Evolutionary conservation across 2,329 filamentous ascomycete genomes (phyloP).

Genomic region (Fusarium domesticum): DNA sequence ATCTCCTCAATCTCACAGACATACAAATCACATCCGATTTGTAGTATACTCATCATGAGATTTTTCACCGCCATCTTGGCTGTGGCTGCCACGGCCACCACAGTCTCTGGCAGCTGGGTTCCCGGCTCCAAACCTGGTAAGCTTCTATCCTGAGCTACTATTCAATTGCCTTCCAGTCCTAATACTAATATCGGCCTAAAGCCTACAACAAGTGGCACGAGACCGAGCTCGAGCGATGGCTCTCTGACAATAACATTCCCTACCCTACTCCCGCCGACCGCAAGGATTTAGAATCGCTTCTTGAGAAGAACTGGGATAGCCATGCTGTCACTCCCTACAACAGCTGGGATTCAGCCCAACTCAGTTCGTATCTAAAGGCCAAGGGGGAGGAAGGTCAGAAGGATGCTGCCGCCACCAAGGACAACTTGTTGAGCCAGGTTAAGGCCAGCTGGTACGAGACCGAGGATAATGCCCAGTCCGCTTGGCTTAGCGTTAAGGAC

Average conservation of each 20-base stretch:
- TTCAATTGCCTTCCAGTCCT: too few species aligned
- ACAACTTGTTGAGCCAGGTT: constrained; percentile 66
- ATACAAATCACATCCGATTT: not conserved
- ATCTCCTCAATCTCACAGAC: not conserved
- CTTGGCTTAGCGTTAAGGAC: constrained; percentile 71
- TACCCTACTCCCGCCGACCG: constrained; percentile 89
- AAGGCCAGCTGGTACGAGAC: constrained; percentile 75
- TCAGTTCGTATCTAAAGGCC: constrained; percentile 63
- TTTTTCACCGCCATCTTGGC: constrained; percentile 68
- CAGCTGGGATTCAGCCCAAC: constrained; percentile 69
- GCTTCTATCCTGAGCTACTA: constrained; percentile 37
- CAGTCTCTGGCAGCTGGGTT: constrained; percentile 77
- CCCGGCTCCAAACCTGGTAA: constrained; percentile 70
- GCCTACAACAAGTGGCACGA: constrained; percentile 99
- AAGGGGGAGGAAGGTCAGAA: constrained; percentile 70
- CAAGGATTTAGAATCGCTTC: constrained; percentile 88
- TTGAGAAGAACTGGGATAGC: constrained; percentile 84
- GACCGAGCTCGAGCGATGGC: constrained; percentile 95
- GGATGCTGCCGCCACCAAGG: constrained; percentile 64
- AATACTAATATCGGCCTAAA: too few species aligned
- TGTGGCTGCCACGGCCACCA: constrained; percentile 68
- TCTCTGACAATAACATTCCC: constrained; percentile 86
- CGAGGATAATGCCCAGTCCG: constrained; percentile 70
- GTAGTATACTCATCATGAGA: constrained; percentile 60
- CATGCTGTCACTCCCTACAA: constrained; percentile 73